These are phyloP conservation scores for Exserohilum rostratum DNA, from an alignment of 2,329 filamentous ascomycete species.

Conservation along the genomic window DNA sequence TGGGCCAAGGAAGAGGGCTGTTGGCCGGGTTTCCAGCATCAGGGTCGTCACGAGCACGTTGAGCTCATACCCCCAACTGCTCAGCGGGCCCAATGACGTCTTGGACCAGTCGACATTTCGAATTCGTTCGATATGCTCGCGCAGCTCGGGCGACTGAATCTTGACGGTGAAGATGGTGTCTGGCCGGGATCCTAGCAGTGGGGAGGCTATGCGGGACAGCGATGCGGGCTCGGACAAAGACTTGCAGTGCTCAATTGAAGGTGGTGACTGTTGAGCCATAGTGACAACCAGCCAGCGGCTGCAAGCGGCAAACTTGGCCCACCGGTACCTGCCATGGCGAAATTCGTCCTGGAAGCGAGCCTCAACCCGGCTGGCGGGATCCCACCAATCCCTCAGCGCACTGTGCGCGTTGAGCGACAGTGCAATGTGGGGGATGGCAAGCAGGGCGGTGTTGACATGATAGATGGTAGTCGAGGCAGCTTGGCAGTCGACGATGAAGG, in stretches of 20 bases:
- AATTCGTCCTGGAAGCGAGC: constrained; percentile 11
- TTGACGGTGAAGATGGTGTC: constrained; percentile 19
- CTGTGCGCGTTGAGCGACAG: constrained; percentile 8
- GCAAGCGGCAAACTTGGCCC: constrained; percentile 13
- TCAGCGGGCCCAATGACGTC: constrained; percentile 18
- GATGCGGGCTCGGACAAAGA: background rate
- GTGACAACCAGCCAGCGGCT: constrained; percentile 14
- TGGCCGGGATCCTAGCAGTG: background rate
- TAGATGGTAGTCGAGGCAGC: constrained; percentile 2
- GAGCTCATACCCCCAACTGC: constrained; percentile 16
- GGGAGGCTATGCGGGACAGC: background rate
- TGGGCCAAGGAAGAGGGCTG: constrained; percentile 19
- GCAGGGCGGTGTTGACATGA: constrained; percentile 17
- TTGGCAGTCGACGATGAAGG: constrained; percentile 19
- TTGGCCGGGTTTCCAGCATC: constrained; percentile 21
- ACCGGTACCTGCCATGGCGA: constrained; percentile 14
- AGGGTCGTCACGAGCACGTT: constrained; percentile 14
- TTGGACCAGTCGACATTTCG: constrained; percentile 14
- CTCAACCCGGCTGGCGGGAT: constrained; percentile 12
- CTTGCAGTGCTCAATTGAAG: background rate
- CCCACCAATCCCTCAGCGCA: constrained; percentile 22
- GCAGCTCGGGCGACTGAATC: constrained; percentile 14
- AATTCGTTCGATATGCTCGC: constrained; percentile 14
- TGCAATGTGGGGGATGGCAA: constrained; percentile 10
- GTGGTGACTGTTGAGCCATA: constrained; percentile 2